Conservation (phyloP, 495 filamentous ascomycete species). For the Tuber microsphaerosporum region DNA sequence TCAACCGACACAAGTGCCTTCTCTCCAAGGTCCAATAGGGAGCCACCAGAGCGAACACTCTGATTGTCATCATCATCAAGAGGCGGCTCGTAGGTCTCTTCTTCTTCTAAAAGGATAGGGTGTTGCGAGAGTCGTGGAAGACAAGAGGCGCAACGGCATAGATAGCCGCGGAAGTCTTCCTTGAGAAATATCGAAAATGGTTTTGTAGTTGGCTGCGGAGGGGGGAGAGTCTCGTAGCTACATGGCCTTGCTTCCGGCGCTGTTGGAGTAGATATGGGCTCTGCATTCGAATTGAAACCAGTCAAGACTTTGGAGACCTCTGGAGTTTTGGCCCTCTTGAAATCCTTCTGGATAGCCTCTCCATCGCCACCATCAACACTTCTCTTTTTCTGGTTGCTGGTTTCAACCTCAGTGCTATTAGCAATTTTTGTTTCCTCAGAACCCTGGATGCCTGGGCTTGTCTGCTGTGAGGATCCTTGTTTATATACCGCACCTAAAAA, state of each 20-base stretch:
- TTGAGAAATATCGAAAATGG: slow-evolving; percentile 74
- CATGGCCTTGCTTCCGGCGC: slow-evolving; percentile 22
- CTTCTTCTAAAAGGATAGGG: slow-evolving; percentile 80
- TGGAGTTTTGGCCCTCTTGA: slow-evolving; percentile 57
- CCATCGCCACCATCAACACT: slow-evolving; percentile 59
- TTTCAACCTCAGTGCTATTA: background rate
- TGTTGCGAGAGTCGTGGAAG: slow-evolving; percentile 64
- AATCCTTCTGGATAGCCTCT: slow-evolving; percentile 41
- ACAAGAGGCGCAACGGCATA: slow-evolving; percentile 73
- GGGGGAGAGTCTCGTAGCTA: slow-evolving; percentile 47
- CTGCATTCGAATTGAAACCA: slow-evolving; percentile 6
- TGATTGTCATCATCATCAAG: slow-evolving; percentile 57
- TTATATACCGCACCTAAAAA: slow-evolving; percentile 63
- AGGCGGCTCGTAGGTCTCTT: slow-evolving; percentile 85
- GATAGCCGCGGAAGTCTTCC: slow-evolving; percentile 61
- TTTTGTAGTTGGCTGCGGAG: slow-evolving; percentile 49
- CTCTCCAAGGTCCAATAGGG: slow-evolving; percentile 80
- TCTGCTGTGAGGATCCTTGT: slow-evolving; percentile 13
- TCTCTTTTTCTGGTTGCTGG: slow-evolving; percentile 58
- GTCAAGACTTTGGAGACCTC: slow-evolving; percentile 33
- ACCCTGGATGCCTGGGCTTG: slow-evolving; percentile 7
- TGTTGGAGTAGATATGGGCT: slow-evolving; percentile 25
- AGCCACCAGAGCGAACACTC: slow-evolving; percentile 57
- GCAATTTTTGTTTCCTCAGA: slow-evolving; percentile 2
- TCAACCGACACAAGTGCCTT: slow-evolving; percentile 83